Percentiles rank a stretch among this genome's conserved stretches.
phyloP scores from a whole-genome alignment of 208 protist species.

The Vickermania spadyakhi region DNA sequence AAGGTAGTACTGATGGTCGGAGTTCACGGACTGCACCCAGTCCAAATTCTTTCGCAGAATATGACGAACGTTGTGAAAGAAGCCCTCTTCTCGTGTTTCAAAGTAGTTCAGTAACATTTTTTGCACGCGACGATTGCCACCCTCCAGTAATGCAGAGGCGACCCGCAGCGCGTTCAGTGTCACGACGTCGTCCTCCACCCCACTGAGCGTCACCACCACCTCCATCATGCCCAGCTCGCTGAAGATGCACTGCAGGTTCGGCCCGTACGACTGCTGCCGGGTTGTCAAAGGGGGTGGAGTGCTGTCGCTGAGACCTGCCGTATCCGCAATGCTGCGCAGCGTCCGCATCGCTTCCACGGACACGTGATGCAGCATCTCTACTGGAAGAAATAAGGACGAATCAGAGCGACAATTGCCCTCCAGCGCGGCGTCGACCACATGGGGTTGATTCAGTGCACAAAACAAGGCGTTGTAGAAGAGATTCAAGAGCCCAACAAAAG shows the following conservation, averaged over 20 bases:
- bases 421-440: constrained; percentile 4
- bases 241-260: constrained; percentile 44
- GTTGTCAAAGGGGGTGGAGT: not conserved
- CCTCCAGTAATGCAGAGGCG: constrained; percentile 55
- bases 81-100: constrained; percentile 47
- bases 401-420: not conserved
- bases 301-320: not conserved
- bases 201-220: constrained; percentile 38
- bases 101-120: constrained; percentile 45
- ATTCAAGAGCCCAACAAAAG: constrained; percentile 62
- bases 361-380: constrained; percentile 1
- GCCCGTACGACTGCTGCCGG: constrained; percentile 12
- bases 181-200: constrained; percentile 43
- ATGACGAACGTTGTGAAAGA: constrained; percentile 65
- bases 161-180: constrained; percentile 54
- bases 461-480: constrained; percentile 54
- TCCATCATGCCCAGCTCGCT: constrained; percentile 46
- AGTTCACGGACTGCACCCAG: constrained; percentile 43
- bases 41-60: constrained; percentile 27
- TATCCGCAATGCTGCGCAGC: not conserved
- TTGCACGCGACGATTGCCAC: constrained; percentile 66
- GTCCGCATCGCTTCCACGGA: not conserved
- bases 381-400: constrained; percentile 3
- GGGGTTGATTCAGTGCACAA: constrained; percentile 26
- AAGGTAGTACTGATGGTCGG: constrained; percentile 55